A percentile compares a stretch with the other conserved stretches of the same genome.
These are phyloP conservation scores for Ceratobasidium sp. DNA, from an alignment of 1,284 basidiomycete species.

Conservation along the genomic window DNA sequence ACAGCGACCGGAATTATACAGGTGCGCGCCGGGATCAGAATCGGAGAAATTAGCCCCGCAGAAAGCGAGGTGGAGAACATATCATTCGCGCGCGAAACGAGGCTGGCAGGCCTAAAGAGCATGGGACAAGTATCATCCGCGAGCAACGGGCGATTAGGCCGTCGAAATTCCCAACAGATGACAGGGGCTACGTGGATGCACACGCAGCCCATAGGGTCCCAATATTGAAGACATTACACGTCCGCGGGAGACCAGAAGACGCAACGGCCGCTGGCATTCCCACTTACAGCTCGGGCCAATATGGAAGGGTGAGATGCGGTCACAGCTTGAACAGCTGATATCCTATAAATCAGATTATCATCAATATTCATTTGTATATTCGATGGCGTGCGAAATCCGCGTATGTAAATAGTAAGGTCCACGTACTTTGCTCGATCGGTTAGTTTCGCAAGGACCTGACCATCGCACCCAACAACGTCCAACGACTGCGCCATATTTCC, in stretches of 20 bases:
- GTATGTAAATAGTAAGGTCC: background rate
- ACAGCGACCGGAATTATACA: background rate
- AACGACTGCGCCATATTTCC: conserved; percentile 78
- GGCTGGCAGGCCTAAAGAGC: background rate
- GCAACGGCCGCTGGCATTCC: conserved; percentile 77
- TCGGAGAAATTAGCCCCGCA: background rate
- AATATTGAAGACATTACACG: conserved; percentile 13
- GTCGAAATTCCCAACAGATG: background rate
- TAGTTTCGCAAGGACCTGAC: conserved; percentile 68
- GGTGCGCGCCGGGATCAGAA: background rate
- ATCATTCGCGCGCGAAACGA: background rate
- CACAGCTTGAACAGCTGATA: conserved; percentile 82
- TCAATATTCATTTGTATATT: background rate
- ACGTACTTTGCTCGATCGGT: conserved; percentile 63
- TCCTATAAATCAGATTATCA: conserved; percentile 55
- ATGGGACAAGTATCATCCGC: background rate
- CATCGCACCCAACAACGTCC: conserved; percentile 76
- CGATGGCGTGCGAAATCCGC: background rate
- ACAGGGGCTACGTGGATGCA: background rate
- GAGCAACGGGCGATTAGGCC: background rate
- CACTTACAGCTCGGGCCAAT: conserved; percentile 72
- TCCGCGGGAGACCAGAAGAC: conserved; percentile 74
- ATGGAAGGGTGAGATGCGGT: conserved; percentile 81
- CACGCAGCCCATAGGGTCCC: background rate
- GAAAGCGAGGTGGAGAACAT: background rate